Evolutionary conservation across 106 monocot species (phyloP).

Genomic region (Triglochin maritima): DNA sequence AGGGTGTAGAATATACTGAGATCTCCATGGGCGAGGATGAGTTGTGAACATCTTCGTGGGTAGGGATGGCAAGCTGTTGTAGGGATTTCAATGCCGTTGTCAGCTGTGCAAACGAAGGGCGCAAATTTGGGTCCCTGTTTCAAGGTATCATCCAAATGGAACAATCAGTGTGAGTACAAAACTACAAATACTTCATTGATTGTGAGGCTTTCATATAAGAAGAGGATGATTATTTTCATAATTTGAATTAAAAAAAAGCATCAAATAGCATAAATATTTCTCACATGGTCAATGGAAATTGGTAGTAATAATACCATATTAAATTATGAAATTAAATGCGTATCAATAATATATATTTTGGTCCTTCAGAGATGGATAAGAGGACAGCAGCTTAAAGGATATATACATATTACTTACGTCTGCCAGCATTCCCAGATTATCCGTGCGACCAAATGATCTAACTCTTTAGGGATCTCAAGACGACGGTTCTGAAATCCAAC

Average conservation of each 20-base stretch:
- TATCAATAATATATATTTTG: background rate
- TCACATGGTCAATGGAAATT: background rate
- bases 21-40: constrained; percentile 46
- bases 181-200: background rate
- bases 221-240: background rate
- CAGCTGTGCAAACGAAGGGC: constrained; percentile 84
- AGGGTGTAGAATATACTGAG: constrained; percentile 55
- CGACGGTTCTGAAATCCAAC: constrained; percentile 91
- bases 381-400: background rate
- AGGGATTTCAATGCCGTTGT: constrained; percentile 53
- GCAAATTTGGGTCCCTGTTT: constrained; percentile 76
- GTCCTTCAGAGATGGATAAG: background rate
- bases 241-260: background rate
- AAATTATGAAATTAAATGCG: background rate
- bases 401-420: constrained; percentile 38
- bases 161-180: background rate
- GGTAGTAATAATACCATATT: no score
- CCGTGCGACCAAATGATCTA: constrained; percentile 74
- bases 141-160: background rate
- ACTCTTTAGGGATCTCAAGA: constrained; percentile 89
- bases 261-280: background rate
- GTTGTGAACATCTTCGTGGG: constrained; percentile 39
- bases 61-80: constrained; percentile 55
- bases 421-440: constrained; percentile 96
- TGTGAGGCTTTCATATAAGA: background rate